Base-by-base conservation (phyloP, 2,329 filamentous ascomycete genomes). In the Lasiodiplodia sp. region DNA sequence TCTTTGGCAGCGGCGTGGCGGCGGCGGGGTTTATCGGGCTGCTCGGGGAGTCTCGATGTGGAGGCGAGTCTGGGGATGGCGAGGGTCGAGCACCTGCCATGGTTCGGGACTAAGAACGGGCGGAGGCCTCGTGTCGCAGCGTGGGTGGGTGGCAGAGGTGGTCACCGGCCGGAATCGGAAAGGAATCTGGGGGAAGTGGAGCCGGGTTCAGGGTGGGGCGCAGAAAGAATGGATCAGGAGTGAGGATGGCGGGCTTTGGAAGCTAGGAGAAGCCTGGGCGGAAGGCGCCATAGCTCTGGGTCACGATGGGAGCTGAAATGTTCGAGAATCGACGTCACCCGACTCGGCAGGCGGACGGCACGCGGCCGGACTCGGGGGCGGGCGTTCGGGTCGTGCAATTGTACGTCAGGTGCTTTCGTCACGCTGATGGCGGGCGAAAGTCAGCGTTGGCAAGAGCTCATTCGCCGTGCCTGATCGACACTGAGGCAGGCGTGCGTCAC, bases 1-100 rank as follows among this genome's bases (percentile, higher is more conserved):
- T 75, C 65, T 80, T 80, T 51, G 75, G 76, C 49, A 75, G 72
- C 8, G 52, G n/a, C 18, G 74, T 25, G 40, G 67, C 70, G n/a
- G 72, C 62, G 10, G 67, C 40, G 40, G 72, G 72, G 58, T 71
- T 14, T 73, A 70, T 25, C 44, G 53, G 53, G 44, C 21, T 25
- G 31, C 28, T 34, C 25, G 38, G 25, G 47, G 66, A 63, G 60
- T 11, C 10, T 14, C n/a, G 44, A 28, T 4, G 56, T 12, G 34
- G 21, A 18, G 47, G 47, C 18, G 34, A 44, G 56, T 12, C 23
- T 7, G 66, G 25, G 14, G 65, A 66, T 25, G 65, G n/a, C 25
- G 53, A 28, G 25, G 66, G 34, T 23, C 18, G 57, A 53, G 66
- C 49, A 34, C 37, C 37, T 23, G 57, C 18, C 66, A 68, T 68